Evolutionary conservation across 2,329 filamentous ascomycete species (phyloP).

Genomic region (Macroventuria anomochaeta): DNA sequence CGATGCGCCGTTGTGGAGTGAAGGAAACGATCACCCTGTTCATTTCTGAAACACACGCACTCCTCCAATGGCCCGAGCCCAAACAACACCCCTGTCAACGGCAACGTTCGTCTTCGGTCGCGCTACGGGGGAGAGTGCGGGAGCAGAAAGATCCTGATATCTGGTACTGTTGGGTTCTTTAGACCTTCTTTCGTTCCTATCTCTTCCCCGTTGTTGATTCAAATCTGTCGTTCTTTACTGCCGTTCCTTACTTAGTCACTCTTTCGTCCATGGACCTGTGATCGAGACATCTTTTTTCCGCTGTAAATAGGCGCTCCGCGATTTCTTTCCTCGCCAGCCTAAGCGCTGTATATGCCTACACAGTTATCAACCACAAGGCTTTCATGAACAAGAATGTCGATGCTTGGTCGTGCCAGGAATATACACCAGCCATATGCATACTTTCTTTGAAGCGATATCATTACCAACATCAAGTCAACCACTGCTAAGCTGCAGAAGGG

Average conservation of each 20-base stretch:
- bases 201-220: not conserved
- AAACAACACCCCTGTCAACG: not conserved
- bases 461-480: slow-evolving; percentile 42
- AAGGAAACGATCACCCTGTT: not conserved
- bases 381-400: slow-evolving; percentile 52
- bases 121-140: not conserved
- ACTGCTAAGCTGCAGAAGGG: slow-evolving; percentile 47
- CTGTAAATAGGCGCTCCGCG: slow-evolving; percentile 8
- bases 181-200: not conserved
- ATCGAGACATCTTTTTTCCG: slow-evolving; percentile 12
- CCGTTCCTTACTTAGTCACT: slow-evolving; percentile 1
- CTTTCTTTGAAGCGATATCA: slow-evolving; percentile 48
- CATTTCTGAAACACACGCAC: not conserved
- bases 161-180: too few relatives aligned
- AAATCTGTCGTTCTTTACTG: not conserved
- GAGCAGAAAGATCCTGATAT: not conserved
- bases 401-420: slow-evolving; percentile 45
- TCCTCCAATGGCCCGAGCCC: not conserved
- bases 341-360: slow-evolving; percentile 16
- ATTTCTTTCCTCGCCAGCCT: slow-evolving; percentile 3
- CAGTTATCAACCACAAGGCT: slow-evolving; percentile 17
- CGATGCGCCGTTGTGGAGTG: not conserved
- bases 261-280: slow-evolving; percentile 6
- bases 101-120: not conserved
- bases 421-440: slow-evolving; percentile 48